Evolutionary conservation across 2,329 filamentous ascomycete species (phyloP).

Genomic region (Leptographium galeiforme): DNA sequence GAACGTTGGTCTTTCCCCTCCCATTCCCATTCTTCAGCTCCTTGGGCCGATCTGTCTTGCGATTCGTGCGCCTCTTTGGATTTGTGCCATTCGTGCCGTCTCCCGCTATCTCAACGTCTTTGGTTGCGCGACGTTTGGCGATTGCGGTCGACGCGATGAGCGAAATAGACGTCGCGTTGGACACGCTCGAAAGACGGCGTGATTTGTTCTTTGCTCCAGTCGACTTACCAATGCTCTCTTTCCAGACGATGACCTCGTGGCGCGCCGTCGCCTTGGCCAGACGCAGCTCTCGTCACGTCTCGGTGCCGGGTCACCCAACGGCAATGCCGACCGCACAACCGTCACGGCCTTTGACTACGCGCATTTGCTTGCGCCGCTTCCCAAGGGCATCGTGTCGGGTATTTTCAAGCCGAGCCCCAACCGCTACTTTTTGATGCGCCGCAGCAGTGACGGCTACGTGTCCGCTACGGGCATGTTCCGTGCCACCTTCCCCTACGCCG

Average conservation of each 20-base stretch:
- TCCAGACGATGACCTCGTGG: slow-evolving; percentile 59
- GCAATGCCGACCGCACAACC: slow-evolving; percentile 58
- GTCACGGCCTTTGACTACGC: slow-evolving; percentile 89
- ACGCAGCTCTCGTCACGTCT: slow-evolving; percentile 80
- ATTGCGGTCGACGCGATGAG: not conserved
- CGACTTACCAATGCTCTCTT: not conserved
- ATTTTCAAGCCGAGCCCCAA: slow-evolving; percentile 84
- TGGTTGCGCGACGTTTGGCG: not conserved
- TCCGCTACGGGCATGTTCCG: slow-evolving; percentile 90
- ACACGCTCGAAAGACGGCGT: not conserved
- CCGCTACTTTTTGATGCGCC: slow-evolving; percentile 93
- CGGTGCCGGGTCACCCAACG: slow-evolving; percentile 54
- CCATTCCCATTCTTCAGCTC: not conserved
- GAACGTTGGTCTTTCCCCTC: slow-evolving; percentile 24
- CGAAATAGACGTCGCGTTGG: not conserved
- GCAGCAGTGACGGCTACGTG: slow-evolving; percentile 71
- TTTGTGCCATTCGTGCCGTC: too few relatives aligned
- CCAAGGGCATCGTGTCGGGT: slow-evolving; percentile 80
- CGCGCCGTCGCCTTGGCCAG: slow-evolving; percentile 78
- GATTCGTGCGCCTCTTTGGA: too few relatives aligned
- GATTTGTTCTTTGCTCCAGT: not conserved
- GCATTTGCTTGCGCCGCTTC: slow-evolving; percentile 82
- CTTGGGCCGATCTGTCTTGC: not conserved
- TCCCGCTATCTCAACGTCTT: too few relatives aligned
- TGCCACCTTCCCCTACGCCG: slow-evolving; percentile 70